These are phyloP conservation scores for Euphorbia peplus DNA, from an alignment of 345 rosid genomes.

Conservation along the genomic window DNA sequence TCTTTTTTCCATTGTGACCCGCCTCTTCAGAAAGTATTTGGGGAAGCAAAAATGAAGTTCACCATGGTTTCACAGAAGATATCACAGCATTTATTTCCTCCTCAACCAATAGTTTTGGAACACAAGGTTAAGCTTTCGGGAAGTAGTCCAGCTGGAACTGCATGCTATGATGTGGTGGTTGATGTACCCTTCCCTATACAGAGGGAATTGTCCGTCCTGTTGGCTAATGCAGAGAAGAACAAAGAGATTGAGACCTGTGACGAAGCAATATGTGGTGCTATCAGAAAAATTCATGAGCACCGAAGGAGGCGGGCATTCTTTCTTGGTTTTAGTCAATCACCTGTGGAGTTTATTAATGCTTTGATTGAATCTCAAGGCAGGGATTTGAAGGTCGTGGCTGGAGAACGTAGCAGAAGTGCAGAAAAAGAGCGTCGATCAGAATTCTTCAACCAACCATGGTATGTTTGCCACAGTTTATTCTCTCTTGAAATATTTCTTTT, in stretches of 20 bases:
- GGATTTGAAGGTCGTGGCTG: conserved; percentile 84
- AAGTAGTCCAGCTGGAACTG: conserved; percentile 69
- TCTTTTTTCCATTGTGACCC: conserved; percentile 78
- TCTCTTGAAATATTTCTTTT: background rate
- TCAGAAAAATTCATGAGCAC: conserved; percentile 93
- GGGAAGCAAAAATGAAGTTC: conserved; percentile 80
- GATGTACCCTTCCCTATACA: conserved; percentile 94
- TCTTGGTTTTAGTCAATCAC: conserved; percentile 96
- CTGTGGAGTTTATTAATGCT: conserved; percentile 90
- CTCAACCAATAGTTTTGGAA: conserved; percentile 90
- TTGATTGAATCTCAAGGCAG: conserved; percentile 88
- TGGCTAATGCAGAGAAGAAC: conserved; percentile 93
- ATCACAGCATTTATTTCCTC: conserved; percentile 70
- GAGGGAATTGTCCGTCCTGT: conserved; percentile 70
- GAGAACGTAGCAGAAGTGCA: conserved; percentile 79
- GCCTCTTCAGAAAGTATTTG: conserved; percentile 87
- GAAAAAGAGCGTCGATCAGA: conserved; percentile 88
- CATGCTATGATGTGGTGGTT: conserved; percentile 92
- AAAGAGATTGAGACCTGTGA: conserved; percentile 96
- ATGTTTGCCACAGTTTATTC: conserved; percentile 23
- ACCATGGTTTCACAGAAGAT: conserved; percentile 89
- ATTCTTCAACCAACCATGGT: conserved; percentile 97
- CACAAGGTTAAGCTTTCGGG: conserved; percentile 92
- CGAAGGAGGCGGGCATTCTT: conserved; percentile 88
- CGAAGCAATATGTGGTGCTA: conserved; percentile 87